Percentiles rank a stretch among this genome's conserved stretches.
Evolutionary conservation across 2,329 filamentous ascomycete genomes (phyloP).

Genomic region (Talaromyces piceae): DNA sequence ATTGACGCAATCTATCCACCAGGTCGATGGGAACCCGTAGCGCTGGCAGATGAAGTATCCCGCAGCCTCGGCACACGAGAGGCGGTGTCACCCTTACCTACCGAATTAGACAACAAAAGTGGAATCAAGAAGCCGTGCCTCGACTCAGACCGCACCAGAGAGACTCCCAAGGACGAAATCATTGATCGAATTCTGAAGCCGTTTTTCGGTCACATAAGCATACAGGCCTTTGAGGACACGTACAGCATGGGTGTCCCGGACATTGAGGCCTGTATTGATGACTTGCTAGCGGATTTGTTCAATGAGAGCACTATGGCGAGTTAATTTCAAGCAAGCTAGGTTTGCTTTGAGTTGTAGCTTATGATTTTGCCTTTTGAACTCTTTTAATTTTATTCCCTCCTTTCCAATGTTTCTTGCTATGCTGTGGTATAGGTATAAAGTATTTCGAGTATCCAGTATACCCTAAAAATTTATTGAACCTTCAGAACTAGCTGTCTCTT

Average conservation of each 20-base stretch:
- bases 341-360: neutral
- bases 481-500: neutral
- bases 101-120: constrained; percentile 23
- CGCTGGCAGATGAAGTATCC: constrained; percentile 76
- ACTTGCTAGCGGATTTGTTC: constrained; percentile 67
- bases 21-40: constrained; percentile 58
- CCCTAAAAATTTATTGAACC: neutral
- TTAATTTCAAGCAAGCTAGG: constrained; percentile 13
- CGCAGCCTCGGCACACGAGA: constrained; percentile 58
- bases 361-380: neutral
- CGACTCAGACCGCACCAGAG: constrained; percentile 42
- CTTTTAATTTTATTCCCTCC: neutral
- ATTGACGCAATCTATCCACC: constrained; percentile 90
- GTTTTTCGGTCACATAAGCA: constrained; percentile 87
- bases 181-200: constrained; percentile 72
- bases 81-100: constrained; percentile 18
- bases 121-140: constrained; percentile 35
- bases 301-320: constrained; percentile 58
- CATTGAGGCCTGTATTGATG: constrained; percentile 54
- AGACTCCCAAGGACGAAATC: constrained; percentile 52
- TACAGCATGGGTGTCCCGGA: constrained; percentile 75
- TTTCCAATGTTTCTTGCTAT: neutral
- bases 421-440: neutral
- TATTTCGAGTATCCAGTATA: neutral
- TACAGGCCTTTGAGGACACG: constrained; percentile 85